These are phyloP conservation scores for Theobroma cacao DNA, from an alignment of 345 rosid genomes.

Conservation along the genomic window DNA sequence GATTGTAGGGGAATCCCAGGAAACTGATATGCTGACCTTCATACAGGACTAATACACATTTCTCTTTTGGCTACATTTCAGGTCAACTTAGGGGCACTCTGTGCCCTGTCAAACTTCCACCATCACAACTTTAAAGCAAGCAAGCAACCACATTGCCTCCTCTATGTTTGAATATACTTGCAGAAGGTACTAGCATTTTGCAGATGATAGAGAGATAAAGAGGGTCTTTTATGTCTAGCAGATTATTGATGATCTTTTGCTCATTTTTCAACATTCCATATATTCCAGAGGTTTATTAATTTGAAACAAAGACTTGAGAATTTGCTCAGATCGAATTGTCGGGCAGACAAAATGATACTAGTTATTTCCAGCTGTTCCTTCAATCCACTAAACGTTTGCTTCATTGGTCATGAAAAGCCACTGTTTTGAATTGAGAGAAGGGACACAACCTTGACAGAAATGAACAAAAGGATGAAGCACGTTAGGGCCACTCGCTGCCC, in stretches of 20 bases:
- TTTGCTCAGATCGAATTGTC: neutral
- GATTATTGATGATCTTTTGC: neutral
- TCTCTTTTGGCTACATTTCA: neutral
- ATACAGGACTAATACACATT: neutral
- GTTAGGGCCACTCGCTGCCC: neutral
- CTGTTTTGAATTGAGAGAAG: neutral
- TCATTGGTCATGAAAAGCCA: neutral
- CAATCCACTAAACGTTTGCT: neutral
- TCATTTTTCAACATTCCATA: neutral
- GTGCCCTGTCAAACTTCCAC: slow-evolving; percentile 4
- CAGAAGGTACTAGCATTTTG: neutral
- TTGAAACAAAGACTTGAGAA: neutral
- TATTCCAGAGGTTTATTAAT: neutral
- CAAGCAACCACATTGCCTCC: neutral
- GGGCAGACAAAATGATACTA: slow-evolving; percentile 1
- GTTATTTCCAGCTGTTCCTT: neutral
- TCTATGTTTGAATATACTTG: neutral
- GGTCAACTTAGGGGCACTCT: neutral
- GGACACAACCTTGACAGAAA: neutral
- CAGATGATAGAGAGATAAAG: neutral
- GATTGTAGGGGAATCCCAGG: neutral
- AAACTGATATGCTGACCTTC: neutral
- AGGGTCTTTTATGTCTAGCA: neutral
- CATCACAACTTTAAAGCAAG: neutral
- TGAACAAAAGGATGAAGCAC: slow-evolving; percentile 1